These are phyloP conservation scores for Lenwebbia sp. DNA, from an alignment of 345 rosid species.

Conservation along the genomic window DNA sequence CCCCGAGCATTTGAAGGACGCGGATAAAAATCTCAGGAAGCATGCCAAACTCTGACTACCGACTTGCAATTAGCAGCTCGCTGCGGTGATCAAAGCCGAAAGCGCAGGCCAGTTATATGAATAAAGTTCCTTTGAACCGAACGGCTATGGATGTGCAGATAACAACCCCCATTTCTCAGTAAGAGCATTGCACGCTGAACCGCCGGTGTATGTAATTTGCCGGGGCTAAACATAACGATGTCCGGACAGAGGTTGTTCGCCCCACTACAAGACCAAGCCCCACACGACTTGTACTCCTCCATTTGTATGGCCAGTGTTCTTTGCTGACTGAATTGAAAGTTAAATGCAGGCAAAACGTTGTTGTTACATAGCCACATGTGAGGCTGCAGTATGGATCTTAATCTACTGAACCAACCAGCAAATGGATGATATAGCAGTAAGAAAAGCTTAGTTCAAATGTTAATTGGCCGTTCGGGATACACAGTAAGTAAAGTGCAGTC, in stretches of 20 bases:
- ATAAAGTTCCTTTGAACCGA: neutral
- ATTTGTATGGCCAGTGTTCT: neutral
- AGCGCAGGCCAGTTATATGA: neutral
- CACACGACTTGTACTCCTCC: neutral
- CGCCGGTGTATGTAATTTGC: neutral
- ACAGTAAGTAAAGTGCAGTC: neutral
- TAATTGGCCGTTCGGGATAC: neutral
- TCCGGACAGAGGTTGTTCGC: neutral
- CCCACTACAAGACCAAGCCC: neutral
- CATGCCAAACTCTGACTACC: constrained; percentile 39
- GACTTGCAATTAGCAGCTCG: neutral
- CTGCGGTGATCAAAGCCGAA: neutral
- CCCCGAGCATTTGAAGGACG: constrained; percentile 48
- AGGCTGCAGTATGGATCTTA: neutral
- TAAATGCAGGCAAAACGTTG: neutral
- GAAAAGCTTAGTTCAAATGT: neutral
- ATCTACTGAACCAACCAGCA: neutral
- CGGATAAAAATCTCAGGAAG: constrained; percentile 31
- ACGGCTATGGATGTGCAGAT: neutral
- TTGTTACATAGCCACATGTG: neutral
- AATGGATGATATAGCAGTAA: neutral
- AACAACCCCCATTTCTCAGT: neutral
- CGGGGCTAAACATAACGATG: neutral
- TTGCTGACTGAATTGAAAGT: neutral
- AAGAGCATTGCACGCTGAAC: neutral